A percentile compares a stretch with the other conserved stretches of the same genome.
phyloP scores from a whole-genome alignment of 306 rosid species.

The Spatholobus suberectus region DNA sequence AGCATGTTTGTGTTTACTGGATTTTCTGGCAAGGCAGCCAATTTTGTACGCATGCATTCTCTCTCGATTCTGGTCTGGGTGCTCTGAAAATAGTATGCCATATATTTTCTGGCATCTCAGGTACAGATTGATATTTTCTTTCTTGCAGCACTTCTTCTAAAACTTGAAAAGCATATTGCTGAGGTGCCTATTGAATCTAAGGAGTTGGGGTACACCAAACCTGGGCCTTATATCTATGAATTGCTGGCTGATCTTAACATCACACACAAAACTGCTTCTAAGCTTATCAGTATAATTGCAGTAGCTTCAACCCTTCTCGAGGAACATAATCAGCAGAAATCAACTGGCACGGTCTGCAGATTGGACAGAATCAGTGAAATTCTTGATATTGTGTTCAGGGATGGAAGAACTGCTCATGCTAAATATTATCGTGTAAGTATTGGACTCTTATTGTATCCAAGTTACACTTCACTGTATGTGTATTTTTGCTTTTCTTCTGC shows the following conservation, averaged over 20 bases:
- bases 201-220: conserved; percentile 88
- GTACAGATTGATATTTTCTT: conserved; percentile 34
- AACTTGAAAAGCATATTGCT: conserved; percentile 91
- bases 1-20: conserved; percentile 32
- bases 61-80: conserved; percentile 29
- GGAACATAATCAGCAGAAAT: conserved; percentile 78
- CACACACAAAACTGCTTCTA: conserved; percentile 63
- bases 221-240: conserved; percentile 86
- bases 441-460: conserved; percentile 7
- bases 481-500: conserved; percentile 21
- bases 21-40: conserved; percentile 33
- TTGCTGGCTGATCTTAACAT: conserved; percentile 83
- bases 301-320: conserved; percentile 77
- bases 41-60: conserved; percentile 6
- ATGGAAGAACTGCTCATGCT: conserved; percentile 68
- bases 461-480: conserved; percentile 37
- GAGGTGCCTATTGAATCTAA: conserved; percentile 85
- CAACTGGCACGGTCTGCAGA: conserved; percentile 64
- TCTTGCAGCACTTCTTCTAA: conserved; percentile 86
- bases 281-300: conserved; percentile 60
- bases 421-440: conserved; percentile 75
- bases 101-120: conserved; percentile 34
- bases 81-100: conserved; percentile 21
- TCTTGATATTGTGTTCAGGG: conserved; percentile 70
- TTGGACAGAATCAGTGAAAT: conserved; percentile 72